A percentile compares a stretch with the other conserved stretches of the same genome.
These are phyloP conservation scores for Hepatocystis sp. DNA, from an alignment of 169 alveolate genomes.

Conservation along the genomic window DNA sequence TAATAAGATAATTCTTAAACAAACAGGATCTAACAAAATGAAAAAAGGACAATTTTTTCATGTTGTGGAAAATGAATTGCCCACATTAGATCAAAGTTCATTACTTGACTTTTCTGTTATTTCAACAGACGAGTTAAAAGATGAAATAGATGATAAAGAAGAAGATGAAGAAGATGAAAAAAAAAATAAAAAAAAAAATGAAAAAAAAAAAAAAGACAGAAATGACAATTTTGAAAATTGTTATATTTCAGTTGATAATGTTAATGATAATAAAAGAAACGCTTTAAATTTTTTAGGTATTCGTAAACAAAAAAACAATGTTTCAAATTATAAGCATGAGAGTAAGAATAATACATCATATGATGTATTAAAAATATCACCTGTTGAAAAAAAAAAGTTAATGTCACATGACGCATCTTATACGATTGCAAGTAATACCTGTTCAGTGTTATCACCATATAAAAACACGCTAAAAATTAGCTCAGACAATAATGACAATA, in stretches of 20 bases:
- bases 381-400: neutral
- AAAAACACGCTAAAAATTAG: too few species aligned
- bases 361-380: slow-evolving; percentile 10
- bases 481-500: too few species aligned
- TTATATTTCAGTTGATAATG: slow-evolving; percentile 5
- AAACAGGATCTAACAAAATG: slow-evolving; percentile 34
- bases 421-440: too few species aligned
- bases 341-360: slow-evolving; percentile 20
- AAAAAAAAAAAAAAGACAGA: too few species aligned
- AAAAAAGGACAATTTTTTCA: slow-evolving; percentile 63
- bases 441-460: too few species aligned
- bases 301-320: slow-evolving; percentile 19
- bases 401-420: too few species aligned
- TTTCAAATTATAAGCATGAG: neutral
- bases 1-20: too few species aligned
- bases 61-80: slow-evolving; percentile 46
- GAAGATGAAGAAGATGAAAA: slow-evolving; percentile 21
- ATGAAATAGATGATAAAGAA: slow-evolving; percentile 17
- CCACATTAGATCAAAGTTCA: slow-evolving; percentile 18
- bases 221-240: slow-evolving; percentile 4
- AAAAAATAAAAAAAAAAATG: slow-evolving; percentile 22
- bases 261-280: slow-evolving; percentile 39
- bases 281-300: slow-evolving; percentile 69
- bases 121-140: neutral
- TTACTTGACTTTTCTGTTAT: neutral